Base-by-base conservation (phyloP, 805 yeast species). In the Jamesozyma piceae region DNA sequence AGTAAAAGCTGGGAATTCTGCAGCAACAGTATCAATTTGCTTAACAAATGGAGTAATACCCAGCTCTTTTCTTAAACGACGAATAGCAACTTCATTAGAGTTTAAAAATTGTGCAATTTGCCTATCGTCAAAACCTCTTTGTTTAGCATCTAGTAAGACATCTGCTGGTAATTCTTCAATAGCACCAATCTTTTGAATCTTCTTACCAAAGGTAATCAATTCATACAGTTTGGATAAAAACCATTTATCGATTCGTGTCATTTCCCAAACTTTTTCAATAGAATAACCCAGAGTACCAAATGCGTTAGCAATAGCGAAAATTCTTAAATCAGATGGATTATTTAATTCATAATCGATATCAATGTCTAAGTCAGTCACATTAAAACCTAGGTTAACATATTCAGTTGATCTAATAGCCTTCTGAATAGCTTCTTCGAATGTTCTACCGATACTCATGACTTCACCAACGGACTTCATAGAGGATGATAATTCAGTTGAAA, bases 401-500 rank as follows among this genome's bases (percentile, higher is more conserved):
- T 92, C 98, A 28, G 95, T 88, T 3, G 65, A 61, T 66, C 98
- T 77, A 53, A 92, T 88, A 44, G 97, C 98, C 69, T 90, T 90
- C 66, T 92, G 98, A 51, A 90, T 85, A 9, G 97, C 95, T 64
- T 90, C 98, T 67, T 90, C 98, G 53, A 90, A 90, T 22, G 95
- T 90, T 65, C 98, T 77, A 59, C 98, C 98, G 59, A 90, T 86
- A 53, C 90, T 77, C 98, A 90, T 90, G 41, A 92, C 97, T 66
- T 90, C 98, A 72, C 98, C 98, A 51, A 90, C 97, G 48, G 97
- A 88, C 69, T 90, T 90, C 98, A 90, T 90, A 26, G 95, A 79
- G 2, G 97, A 88, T 9, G 92, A 82, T 54, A 90, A 76, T 62
- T 80, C 73, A 41, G 85, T 80, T 18, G 95, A 83, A 31, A 90